Conservation (phyloP, 2,329 filamentous ascomycete species). For the Thelonectria olida region DNA sequence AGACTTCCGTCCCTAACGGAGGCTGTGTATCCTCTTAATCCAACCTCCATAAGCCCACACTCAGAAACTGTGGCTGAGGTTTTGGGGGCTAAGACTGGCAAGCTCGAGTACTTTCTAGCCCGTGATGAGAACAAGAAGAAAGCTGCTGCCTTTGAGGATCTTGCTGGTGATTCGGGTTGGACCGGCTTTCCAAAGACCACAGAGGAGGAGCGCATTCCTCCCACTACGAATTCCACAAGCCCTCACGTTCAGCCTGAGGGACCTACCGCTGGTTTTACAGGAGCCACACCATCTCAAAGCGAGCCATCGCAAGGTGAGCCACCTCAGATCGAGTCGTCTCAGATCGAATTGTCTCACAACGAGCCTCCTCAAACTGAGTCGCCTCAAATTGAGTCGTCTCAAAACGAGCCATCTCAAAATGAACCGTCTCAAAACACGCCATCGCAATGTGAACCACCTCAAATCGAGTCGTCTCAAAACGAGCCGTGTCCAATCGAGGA, state of each 20-base stretch:
- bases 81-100: constrained; percentile 49
- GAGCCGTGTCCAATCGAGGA: background rate
- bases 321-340: too few relatives aligned
- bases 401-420: background rate
- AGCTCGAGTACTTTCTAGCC: constrained; percentile 51
- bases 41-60: background rate
- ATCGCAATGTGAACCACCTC: background rate
- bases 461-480: background rate
- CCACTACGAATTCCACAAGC: too few relatives aligned
- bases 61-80: constrained; percentile 33
- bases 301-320: background rate
- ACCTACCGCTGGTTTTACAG: background rate
- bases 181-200: background rate
- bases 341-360: too few relatives aligned
- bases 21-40: constrained; percentile 15
- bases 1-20: constrained; percentile 33
- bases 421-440: too few relatives aligned
- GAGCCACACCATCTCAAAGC: background rate
- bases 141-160: constrained; percentile 10
- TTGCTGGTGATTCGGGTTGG: background rate
- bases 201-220: background rate
- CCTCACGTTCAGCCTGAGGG: background rate
- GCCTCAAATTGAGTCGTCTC: background rate
- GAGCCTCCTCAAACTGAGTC: background rate
- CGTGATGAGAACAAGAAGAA: constrained; percentile 48